Evolutionary conservation across 1,284 basidiomycete genomes (phyloP).

Genomic region (Tausonia pullulans): DNA sequence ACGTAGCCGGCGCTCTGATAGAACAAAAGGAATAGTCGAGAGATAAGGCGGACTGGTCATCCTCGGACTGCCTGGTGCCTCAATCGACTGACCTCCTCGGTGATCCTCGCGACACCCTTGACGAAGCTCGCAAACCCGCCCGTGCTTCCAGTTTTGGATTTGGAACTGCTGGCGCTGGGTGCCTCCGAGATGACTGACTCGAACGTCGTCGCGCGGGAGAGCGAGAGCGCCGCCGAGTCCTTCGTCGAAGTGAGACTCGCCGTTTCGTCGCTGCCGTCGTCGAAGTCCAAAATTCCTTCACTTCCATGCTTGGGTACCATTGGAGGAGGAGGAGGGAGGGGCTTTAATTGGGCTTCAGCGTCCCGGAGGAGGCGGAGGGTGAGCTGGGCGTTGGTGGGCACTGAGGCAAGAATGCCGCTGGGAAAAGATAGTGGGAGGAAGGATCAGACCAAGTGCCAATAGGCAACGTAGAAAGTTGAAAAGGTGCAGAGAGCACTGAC

Average conservation of each 20-base stretch:
- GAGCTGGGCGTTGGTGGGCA: slow-evolving; percentile 45
- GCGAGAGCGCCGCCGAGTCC: background rate
- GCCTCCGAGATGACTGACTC: background rate
- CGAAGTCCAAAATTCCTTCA: background rate
- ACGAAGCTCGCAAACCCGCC: slow-evolving; percentile 4
- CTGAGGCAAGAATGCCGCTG: slow-evolving; percentile 38
- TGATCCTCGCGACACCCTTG: slow-evolving; percentile 16
- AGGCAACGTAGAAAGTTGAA: slow-evolving; percentile 27
- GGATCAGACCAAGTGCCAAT: no score
- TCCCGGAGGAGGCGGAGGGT: slow-evolving; percentile 40
- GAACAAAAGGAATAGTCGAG: background rate
- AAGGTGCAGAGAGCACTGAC: slow-evolving; percentile 28
- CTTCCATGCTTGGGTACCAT: background rate
- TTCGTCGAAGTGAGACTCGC: background rate
- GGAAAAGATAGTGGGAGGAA: background rate
- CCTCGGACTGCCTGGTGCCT: no score
- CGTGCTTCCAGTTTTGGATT: slow-evolving; percentile 11
- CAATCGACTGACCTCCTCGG: slow-evolving; percentile 22
- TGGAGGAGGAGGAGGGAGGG: slow-evolving; percentile 39
- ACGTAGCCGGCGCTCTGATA: slow-evolving; percentile 21
- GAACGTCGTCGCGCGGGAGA: background rate
- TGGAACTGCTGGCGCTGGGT: background rate
- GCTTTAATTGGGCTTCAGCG: slow-evolving; percentile 37
- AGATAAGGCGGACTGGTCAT: no score
- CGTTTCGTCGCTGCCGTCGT: background rate